Evolutionary conservation across 805 yeast species (phyloP).

Genomic region (Candida silvatica): DNA sequence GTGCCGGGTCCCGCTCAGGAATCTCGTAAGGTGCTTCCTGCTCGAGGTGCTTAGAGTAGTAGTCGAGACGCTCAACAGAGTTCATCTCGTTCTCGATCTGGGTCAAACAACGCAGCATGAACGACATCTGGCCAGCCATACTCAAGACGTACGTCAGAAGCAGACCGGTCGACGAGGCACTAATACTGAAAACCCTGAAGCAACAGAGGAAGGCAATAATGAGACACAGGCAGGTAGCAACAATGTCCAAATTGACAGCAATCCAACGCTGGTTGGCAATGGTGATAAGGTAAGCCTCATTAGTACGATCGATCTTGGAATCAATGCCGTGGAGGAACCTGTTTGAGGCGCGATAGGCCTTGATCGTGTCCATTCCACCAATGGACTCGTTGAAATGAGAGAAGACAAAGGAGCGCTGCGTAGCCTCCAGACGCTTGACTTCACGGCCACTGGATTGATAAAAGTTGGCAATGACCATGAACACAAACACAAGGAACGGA

Average conservation of each 20-base stretch:
- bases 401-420: conserved; percentile 62
- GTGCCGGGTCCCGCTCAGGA: conserved; percentile 30
- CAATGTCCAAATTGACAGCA: conserved; percentile 41
- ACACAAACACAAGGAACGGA: conserved; percentile 40
- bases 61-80: conserved; percentile 64
- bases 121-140: conserved; percentile 45
- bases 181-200: conserved; percentile 45
- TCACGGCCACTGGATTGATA: conserved; percentile 71
- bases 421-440: conserved; percentile 65
- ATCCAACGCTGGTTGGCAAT: conserved; percentile 60
- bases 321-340: conserved; percentile 41
- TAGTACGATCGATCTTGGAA: conserved; percentile 45
- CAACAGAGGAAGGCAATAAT: conserved; percentile 50
- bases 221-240: conserved; percentile 34
- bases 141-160: conserved; percentile 50
- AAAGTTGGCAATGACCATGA: conserved; percentile 38
- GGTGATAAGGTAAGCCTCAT: conserved; percentile 53
- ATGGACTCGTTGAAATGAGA: conserved; percentile 63
- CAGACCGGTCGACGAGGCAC: conserved; percentile 55
- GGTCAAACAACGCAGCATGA: conserved; percentile 49
- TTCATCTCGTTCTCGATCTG: conserved; percentile 74
- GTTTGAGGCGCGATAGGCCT: conserved; percentile 37
- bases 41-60: conserved; percentile 51
- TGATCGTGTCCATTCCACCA: conserved; percentile 58
- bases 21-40: conserved; percentile 59